Evolutionary conservation across 2,329 filamentous ascomycete genomes (phyloP).

Genomic region (Septoria linicola): DNA sequence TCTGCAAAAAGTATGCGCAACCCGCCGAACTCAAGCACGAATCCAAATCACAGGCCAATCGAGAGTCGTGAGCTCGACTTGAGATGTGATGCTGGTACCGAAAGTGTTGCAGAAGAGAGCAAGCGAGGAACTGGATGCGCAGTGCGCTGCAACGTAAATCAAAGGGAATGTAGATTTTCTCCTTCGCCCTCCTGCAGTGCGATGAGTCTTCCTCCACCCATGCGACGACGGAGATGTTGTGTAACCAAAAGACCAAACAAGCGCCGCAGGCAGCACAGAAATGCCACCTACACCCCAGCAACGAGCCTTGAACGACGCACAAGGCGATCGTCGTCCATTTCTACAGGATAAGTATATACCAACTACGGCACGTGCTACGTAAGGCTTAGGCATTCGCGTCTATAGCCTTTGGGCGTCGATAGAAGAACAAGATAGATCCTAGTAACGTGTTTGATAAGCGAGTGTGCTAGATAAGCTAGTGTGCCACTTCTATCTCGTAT

Average conservation of each 20-base stretch:
- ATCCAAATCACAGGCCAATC: too few relatives aligned
- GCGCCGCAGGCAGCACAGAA: too few relatives aligned
- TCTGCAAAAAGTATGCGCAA: not conserved
- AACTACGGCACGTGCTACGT: not conserved
- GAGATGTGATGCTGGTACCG: not conserved
- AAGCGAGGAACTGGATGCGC: too few relatives aligned
- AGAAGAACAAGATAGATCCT: not conserved
- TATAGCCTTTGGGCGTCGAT: not conserved
- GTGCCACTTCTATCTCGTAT: too few relatives aligned
- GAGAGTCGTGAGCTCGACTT: too few relatives aligned
- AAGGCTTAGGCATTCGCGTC: not conserved
- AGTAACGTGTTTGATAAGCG: too few relatives aligned
- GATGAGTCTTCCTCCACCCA: too few relatives aligned
- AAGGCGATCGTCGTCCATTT: not conserved
- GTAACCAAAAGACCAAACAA: not conserved
- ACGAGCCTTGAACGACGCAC: not conserved
- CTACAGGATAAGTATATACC: not conserved
- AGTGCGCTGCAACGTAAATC: too few relatives aligned
- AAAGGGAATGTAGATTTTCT: not conserved
- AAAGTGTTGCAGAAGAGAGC: not conserved
- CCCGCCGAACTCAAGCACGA: not conserved
- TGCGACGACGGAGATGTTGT: slow-evolving; percentile 1
- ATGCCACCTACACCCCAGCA: too few relatives aligned
- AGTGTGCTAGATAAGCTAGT: too few relatives aligned
- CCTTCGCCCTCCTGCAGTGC: too few relatives aligned